Percentiles rank a stretch among this genome's conserved stretches.
Conservation (phyloP, 179 eudicot genomes). For the Sideroxylon spinosum region DNA sequence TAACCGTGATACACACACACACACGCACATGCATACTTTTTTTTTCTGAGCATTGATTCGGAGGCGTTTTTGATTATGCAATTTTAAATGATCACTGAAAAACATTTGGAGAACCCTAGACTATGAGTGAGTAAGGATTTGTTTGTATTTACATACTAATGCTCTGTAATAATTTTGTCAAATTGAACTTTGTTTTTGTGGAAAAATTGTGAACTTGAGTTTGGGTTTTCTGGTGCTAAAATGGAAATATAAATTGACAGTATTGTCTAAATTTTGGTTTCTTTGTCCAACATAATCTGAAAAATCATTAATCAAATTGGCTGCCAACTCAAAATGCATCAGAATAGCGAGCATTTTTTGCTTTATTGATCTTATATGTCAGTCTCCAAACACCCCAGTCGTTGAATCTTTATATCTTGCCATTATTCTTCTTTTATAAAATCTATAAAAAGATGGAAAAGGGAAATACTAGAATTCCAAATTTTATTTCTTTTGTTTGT, state of each 20-base stretch:
- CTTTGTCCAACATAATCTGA: constrained; percentile 72
- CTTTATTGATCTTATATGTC: constrained; percentile 82
- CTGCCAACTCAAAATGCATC: constrained; percentile 82
- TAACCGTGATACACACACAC: too few relatives aligned
- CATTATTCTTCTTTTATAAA: constrained; percentile 80
- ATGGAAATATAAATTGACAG: too few relatives aligned
- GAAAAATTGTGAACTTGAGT: neutral
- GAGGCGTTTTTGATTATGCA: too few relatives aligned
- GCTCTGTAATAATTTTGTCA: neutral
- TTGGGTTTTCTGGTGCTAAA: neutral
- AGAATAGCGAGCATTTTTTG: constrained; percentile 79
- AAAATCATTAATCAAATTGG: constrained; percentile 78
- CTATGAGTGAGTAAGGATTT: neutral
- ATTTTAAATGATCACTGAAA: neutral
- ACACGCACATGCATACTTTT: too few relatives aligned
- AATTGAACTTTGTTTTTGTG: neutral
- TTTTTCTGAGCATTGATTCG: neutral
- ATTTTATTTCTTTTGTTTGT: neutral
- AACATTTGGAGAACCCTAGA: neutral
- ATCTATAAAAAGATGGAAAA: constrained; percentile 32
- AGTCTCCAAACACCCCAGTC: constrained; percentile 94
- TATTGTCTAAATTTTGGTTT: too few relatives aligned
- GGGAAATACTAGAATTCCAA: neutral
- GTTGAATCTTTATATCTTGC: constrained; percentile 84
- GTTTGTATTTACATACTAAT: neutral